Conservation (phyloP, 768 basidiomycete genomes). For the Lyophyllum decastes region DNA sequence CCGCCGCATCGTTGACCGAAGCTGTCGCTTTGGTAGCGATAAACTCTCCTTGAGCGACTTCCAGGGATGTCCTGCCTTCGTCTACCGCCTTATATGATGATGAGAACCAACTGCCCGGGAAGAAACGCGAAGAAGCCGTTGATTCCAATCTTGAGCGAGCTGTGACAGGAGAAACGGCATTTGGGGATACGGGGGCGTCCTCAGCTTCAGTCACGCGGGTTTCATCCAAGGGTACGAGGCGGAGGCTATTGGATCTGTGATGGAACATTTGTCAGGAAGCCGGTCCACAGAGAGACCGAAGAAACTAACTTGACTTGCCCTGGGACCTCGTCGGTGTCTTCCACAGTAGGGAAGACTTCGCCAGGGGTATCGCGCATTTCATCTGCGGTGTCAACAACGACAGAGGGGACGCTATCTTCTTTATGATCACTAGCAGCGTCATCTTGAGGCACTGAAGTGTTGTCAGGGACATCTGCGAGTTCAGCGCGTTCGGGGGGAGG, state of each 20-base stretch:
- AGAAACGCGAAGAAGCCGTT: slow-evolving; percentile 55
- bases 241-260: slow-evolving; percentile 18
- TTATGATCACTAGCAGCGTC: not conserved
- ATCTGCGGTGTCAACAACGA: not conserved
- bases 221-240: slow-evolving; percentile 18
- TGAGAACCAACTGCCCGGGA: slow-evolving; percentile 58
- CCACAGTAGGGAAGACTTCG: slow-evolving; percentile 19
- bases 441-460: not conserved
- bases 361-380: not conserved
- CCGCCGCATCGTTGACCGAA: slow-evolving; percentile 23
- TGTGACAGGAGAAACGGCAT: slow-evolving; percentile 17
- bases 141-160: slow-evolving; percentile 49
- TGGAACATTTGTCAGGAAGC: not conserved
- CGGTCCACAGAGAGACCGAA: not conserved
- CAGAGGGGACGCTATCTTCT: not conserved
- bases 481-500: slow-evolving; percentile 11
- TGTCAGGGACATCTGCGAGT: not conserved
- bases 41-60: slow-evolving; percentile 53
- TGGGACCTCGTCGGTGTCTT: slow-evolving; percentile 1
- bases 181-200: slow-evolving; percentile 6
- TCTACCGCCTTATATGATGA: slow-evolving; percentile 34
- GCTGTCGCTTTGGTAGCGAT: slow-evolving; percentile 28
- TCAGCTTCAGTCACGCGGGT: slow-evolving; percentile 3
- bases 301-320: slow-evolving; percentile 13
- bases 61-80: slow-evolving; percentile 48